Percentiles rank a stretch among this genome's conserved stretches.
Evolutionary conservation across 208 protist genomes (phyloP).

Genomic region (Leishmania turanica): DNA sequence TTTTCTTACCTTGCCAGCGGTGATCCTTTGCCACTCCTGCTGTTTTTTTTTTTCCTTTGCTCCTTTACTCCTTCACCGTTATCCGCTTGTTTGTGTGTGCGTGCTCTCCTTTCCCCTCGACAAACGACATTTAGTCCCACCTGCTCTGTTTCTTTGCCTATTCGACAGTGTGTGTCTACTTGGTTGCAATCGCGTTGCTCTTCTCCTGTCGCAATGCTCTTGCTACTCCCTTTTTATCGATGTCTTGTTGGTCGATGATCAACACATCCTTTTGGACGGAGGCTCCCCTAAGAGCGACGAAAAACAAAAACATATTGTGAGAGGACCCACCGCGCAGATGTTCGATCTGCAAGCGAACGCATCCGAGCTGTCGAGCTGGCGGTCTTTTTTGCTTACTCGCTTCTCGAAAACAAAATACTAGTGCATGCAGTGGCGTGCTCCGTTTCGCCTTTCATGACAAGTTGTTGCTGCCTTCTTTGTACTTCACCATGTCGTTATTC

Average conservation of each 20-base stretch:
- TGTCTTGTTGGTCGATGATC: neutral
- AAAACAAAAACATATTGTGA: neutral
- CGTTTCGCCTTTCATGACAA: neutral
- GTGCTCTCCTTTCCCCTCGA: neutral
- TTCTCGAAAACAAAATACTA: neutral
- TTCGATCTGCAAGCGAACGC: neutral
- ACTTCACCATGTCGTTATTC: neutral
- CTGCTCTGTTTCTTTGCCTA: conserved; percentile 16
- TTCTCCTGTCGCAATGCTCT: conserved; percentile 5
- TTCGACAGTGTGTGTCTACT: neutral
- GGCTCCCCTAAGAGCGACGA: neutral
- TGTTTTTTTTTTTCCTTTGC: neutral
- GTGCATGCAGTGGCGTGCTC: neutral
- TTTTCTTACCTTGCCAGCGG: neutral
- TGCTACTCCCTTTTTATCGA: conserved; percentile 3
- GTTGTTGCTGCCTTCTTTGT: neutral
- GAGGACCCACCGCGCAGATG: neutral
- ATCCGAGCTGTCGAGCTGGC: neutral
- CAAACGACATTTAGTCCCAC: neutral
- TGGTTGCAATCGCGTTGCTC: neutral
- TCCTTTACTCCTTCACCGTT: neutral
- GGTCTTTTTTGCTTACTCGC: neutral
- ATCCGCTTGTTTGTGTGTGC: neutral
- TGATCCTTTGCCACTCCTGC: neutral
- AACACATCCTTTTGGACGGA: neutral